These are phyloP conservation scores for Monosporascus cannonballus DNA, from an alignment of 2,329 filamentous ascomycete species.

Conservation along the genomic window DNA sequence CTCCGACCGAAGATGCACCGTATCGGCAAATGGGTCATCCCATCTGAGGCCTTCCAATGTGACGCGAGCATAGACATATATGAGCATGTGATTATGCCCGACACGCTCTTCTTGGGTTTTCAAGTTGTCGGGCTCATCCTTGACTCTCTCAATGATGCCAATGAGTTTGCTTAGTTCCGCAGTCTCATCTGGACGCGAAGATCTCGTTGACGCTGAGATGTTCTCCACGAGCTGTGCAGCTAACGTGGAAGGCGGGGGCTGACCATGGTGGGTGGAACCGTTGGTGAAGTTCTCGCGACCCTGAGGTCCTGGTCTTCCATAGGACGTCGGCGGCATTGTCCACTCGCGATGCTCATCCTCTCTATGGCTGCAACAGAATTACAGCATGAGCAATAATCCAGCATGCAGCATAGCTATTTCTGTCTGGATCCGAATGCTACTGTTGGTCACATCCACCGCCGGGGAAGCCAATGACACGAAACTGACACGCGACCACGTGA, in stretches of 20 bases:
- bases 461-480: background rate
- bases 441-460: too few species aligned
- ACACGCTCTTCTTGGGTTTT: conserved; percentile 60
- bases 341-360: conserved; percentile 2
- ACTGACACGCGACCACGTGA: background rate
- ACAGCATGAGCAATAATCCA: background rate
- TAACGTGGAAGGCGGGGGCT: conserved; percentile 68
- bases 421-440: background rate
- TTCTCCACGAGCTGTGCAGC: conserved; percentile 83
- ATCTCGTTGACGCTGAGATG: conserved; percentile 59
- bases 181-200: conserved; percentile 58
- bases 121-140: conserved; percentile 46
- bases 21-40: conserved; percentile 62
- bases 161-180: conserved; percentile 70
- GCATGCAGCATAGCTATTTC: background rate
- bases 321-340: conserved; percentile 25
- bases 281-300: conserved; percentile 18
- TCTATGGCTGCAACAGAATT: too few species aligned
- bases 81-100: conserved; percentile 75
- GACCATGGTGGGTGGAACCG: conserved; percentile 16
- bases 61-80: conserved; percentile 76
- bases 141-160: conserved; percentile 47
- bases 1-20: conserved; percentile 49
- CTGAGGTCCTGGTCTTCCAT: conserved; percentile 19
- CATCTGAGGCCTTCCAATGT: conserved; percentile 64